These are phyloP conservation scores for Alliaria petiolata DNA, from an alignment of 345 rosid genomes.

Conservation along the genomic window DNA sequence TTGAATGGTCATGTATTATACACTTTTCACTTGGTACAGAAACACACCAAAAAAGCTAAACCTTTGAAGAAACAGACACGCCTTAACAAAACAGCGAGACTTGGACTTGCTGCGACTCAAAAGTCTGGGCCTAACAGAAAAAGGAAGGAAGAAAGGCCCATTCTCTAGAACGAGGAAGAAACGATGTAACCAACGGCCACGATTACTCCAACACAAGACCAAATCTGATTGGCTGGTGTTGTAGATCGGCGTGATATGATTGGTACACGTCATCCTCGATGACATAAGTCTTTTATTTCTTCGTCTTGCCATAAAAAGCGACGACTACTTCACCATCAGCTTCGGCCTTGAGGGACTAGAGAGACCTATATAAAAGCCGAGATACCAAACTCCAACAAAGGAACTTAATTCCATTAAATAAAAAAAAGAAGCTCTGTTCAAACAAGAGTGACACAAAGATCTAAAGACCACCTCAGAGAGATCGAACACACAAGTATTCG, in stretches of 20 bases:
- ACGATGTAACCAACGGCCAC: conserved; percentile 9
- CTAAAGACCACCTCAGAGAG: neutral
- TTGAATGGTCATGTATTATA: no score
- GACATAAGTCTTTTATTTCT: conserved; percentile 2
- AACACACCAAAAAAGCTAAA: no score
- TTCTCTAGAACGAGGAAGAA: conserved; percentile 15
- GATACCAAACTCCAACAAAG: neutral
- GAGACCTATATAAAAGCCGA: conserved; percentile 6
- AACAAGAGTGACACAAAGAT: no score
- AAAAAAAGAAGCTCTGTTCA: neutral
- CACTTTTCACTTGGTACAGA: no score
- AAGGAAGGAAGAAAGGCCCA: neutral
- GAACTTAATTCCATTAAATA: neutral
- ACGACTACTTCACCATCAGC: conserved; percentile 18
- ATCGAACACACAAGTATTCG: neutral
- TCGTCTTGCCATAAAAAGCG: conserved; percentile 7
- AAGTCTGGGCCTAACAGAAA: neutral
- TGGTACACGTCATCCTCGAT: conserved; percentile 28
- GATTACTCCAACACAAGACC: conserved; percentile 22
- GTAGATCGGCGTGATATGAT: conserved; percentile 1
- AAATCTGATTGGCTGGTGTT: conserved; percentile 7
- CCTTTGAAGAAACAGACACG: no score
- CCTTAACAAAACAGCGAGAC: no score
- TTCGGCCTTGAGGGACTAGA: neutral
- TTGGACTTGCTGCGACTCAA: no score